Base-by-base conservation (phyloP, 2,329 filamentous ascomycete species). In the Moelleriella libera region DNA sequence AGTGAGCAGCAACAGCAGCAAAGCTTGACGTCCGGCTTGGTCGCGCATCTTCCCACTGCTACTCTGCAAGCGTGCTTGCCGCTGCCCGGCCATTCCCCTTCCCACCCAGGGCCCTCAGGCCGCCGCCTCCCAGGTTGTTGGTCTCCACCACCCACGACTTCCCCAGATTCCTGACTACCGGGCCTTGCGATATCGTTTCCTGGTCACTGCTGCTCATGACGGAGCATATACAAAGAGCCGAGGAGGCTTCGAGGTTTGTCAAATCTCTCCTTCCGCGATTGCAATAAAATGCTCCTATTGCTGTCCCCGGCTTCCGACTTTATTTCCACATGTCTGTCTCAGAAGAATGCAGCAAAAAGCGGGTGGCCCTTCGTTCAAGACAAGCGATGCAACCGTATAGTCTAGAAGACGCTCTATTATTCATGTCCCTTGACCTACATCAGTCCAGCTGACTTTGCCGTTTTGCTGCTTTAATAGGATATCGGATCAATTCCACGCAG, bases 401-500 rank as follows among this genome's bases (percentile, higher is more conserved):
- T 5, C 34, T 37, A 3, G 34, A 37, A 37, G 8, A 9, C 8
- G 12, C 34, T 37, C 2, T 2, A 37, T 1, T 3, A 3, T 37
- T 12, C 34, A 37, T 9, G 8, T 4, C 12, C 6, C 28, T 10
- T n/a, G 21, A 34, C 31, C 10, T 34, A 34, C 41, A 14, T 30
- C 5, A 3, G 12, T 6, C 10, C 21, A 31, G 21, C 32, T 37
- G 34, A 37, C 32, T 30, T 3, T 31, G 9, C 12, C 5, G 21
- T 34, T 41, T 10, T 30, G 41, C n/a, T 41, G 9, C 46, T 40
- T 43, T 51, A 45, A 47, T 52, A 60, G 55, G 45, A 52, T 49
- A 47, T 57, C 52, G 14, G 54, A 56, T 41, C 55, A 59, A 37
- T 54, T 58, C 41, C 57, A 59, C 37, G 52, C 55, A 14, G 58